A percentile compares a stretch with the other conserved stretches of the same genome.
These are phyloP conservation scores for Golubevia sp. DNA, from an alignment of 1,284 basidiomycete species.

Conservation along the genomic window DNA sequence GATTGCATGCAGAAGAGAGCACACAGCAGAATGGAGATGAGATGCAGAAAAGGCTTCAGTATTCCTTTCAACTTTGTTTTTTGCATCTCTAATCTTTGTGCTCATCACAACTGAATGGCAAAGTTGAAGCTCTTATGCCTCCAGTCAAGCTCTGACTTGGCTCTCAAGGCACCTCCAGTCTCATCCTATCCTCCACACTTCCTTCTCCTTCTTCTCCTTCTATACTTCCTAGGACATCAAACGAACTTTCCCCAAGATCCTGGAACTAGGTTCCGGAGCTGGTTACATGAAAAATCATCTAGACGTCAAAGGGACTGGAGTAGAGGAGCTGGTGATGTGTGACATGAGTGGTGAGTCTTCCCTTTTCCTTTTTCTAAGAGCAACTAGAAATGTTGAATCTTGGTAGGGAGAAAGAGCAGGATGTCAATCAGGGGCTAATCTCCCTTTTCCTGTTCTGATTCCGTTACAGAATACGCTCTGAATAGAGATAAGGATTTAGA, in stretches of 20 bases:
- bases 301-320: conserved; percentile 70
- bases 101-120: too few relatives aligned
- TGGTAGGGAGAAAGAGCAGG: conserved; percentile 5
- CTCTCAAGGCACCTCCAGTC: neutral
- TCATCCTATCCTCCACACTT: conserved; percentile 1
- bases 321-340: conserved; percentile 78
- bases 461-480: neutral
- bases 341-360: conserved; percentile 76
- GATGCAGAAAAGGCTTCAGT: too few relatives aligned
- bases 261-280: conserved; percentile 93
- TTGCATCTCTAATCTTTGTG: too few relatives aligned
- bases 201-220: conserved; percentile 39
- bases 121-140: too few relatives aligned
- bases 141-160: neutral
- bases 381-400: conserved; percentile 34
- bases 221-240: conserved; percentile 77
- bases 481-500: neutral
- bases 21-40: too few relatives aligned
- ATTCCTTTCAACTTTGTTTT: too few relatives aligned
- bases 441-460: neutral
- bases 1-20: too few relatives aligned
- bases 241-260: conserved; percentile 75
- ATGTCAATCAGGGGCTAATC: neutral
- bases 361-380: conserved; percentile 25
- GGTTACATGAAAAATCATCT: conserved; percentile 87